Evolutionary conservation across 768 basidiomycete genomes (phyloP), one percentile per base, ranked within the genome.

Genomic region (Rhizopogon vulgaris): DNA sequence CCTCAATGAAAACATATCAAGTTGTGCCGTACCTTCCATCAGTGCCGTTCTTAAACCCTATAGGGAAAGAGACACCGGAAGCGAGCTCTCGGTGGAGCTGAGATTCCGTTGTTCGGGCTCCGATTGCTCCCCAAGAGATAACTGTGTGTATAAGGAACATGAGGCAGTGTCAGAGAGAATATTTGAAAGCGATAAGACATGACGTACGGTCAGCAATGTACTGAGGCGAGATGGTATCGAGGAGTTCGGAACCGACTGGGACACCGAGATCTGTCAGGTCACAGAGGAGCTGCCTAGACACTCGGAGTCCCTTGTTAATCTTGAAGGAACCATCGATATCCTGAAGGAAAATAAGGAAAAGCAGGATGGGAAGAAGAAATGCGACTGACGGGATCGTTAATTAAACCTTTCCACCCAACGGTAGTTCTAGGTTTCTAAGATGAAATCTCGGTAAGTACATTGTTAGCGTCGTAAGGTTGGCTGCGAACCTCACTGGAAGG

Each of bases 31-130:
- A 80, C 82, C 83, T 84, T 50, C 96, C 96, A 68, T 98, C 95
- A 3, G 96, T 99, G 49, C 96, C 95, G 67, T 99, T 99, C 72
- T 99, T 99, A 84, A 99, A 99, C 8, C 93, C 91, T 57, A 97
- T 92, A 18, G 96, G 94, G 85, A 96, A 98, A 48, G 94, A 96
- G 24, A 90, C 86, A 63, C 94, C 95, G 3, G 89, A 93, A 4
- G 93, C 94, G 41, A 97, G 85, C 69, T 97, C 96, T 53, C 96
- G 85, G 64, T 98, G 96, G 7, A 99, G 83, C 70, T 98, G 95
- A 3, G 89, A 91, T 69, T 99, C 96, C 36, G 96, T 99, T 1
- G 96, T 98, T 49, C 96, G 80, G 1, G 96, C 96, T 24, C 96
- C 95, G 57, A 99, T 98, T 7, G 95, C 93, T 38, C 92, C 93